Evolutionary conservation across 139 green algal genomes (phyloP).

Genomic region (Coelastrella sp.): DNA sequence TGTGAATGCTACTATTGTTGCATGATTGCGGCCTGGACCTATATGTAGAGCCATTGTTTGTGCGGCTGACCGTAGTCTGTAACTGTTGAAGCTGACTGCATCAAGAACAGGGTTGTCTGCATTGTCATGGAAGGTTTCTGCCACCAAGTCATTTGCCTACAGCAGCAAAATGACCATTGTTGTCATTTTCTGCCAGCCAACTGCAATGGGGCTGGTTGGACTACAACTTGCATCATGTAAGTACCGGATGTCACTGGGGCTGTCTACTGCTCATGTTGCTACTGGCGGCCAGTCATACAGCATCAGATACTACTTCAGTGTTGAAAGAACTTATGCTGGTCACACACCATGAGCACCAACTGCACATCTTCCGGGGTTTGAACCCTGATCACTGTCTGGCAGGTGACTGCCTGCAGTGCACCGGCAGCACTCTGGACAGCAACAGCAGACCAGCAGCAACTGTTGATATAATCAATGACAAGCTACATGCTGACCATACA

Average conservation of each 20-base stretch:
- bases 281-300: background rate
- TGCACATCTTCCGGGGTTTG: conserved; percentile 12
- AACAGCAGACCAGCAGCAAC: background rate
- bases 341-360: conserved; percentile 14
- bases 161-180: background rate
- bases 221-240: too few relatives aligned
- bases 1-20: conserved; percentile 19
- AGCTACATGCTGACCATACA: too few relatives aligned
- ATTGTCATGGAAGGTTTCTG: conserved; percentile 21
- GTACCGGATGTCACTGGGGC: too few relatives aligned
- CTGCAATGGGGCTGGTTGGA: too few relatives aligned
- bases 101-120: conserved; percentile 9
- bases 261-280: too few relatives aligned
- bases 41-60: conserved; percentile 35
- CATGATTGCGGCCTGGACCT: background rate
- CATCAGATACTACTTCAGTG: too few relatives aligned
- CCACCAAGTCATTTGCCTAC: conserved; percentile 34
- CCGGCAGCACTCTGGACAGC: background rate
- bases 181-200: background rate
- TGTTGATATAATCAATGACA: too few relatives aligned
- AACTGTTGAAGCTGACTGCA: conserved; percentile 36
- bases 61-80: background rate
- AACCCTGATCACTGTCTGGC: conserved; percentile 8
- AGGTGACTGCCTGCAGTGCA: background rate
- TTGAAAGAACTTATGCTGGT: background rate